Base-by-base conservation (phyloP, 2,329 filamentous ascomycete genomes). In the Fusarium tjaetaba region DNA sequence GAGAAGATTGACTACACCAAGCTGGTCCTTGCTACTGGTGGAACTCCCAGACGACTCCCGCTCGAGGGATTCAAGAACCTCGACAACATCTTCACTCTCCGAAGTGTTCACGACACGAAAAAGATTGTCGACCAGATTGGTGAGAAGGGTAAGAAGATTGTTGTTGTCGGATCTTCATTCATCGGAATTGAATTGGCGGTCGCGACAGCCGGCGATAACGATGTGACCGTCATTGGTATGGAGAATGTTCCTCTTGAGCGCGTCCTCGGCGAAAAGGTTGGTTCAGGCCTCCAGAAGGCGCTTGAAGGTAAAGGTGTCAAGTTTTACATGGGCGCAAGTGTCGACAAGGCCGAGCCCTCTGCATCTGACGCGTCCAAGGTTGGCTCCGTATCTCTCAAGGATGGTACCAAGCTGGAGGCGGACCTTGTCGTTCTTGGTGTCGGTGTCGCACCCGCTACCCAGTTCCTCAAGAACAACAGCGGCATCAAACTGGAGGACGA, bases 101-200 rank as follows among this genome's bases (percentile, higher is more conserved):
- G 96, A 61, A 91, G 87, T 16, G 86, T 97, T n/a, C 88, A 91
- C 46, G 92, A 98, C 79, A 90, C 92, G 2, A 90, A 95, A 80
- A 88, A 87, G 66, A 98, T 99, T 74, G 87, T 94, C 32, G 87
- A 86, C 3, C 94, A 94, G 11, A 93, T 97, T 52, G 94, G 94
- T 36, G 90, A 94, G 53, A 91, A 93, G 79, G 91, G 90, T 67
- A 98, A 97, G 88, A 98, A 97, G 82, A 91, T 99, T 74, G 94
- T 97, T 52, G 88, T 99, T 20, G 87, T 99, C 61, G 96, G 96
- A 45, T 96, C 93, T 67, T 97, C 94, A 2, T 99, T 99, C 83
- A 99, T 99, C 79, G 96, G 96, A 45, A 97, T 99, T 93, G 96
- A 99, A 83, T 90, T 97, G n/a, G 96, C 93, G 70, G 96, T 95